A percentile compares a stretch with the other conserved stretches of the same genome.
phyloP scores from a whole-genome alignment of 768 basidiomycete species.

The Krasilnikovozyma curviuscula region DNA sequence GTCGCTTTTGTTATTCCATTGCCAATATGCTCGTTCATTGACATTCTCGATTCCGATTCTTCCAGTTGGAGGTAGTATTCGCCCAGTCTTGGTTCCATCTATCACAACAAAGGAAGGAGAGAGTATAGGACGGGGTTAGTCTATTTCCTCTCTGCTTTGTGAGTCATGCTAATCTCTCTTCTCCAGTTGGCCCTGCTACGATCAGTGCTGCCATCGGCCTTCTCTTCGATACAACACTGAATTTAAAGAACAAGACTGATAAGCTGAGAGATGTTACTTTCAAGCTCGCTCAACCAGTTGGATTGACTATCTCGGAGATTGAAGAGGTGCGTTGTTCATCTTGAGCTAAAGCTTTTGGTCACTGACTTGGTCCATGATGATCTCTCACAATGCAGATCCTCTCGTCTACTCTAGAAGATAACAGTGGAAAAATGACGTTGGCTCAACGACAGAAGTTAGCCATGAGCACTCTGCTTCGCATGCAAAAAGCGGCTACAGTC shows the following conservation, averaged over 20 bases:
- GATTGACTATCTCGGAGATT: constrained; percentile 48
- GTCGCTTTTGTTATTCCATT: background rate
- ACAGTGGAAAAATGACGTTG: constrained; percentile 28
- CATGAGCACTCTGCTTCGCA: constrained; percentile 50
- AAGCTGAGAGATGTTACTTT: constrained; percentile 43
- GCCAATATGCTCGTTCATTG: background rate
- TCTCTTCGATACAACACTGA: constrained; percentile 28
- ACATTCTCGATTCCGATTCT: constrained; percentile 33
- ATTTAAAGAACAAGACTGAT: constrained; percentile 11
- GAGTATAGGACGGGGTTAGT: constrained; percentile 32
- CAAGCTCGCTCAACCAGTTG: constrained; percentile 53
- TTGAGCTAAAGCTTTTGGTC: background rate
- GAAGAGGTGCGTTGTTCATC: constrained; percentile 37
- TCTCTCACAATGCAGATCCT: background rate
- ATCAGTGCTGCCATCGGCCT: constrained; percentile 40
- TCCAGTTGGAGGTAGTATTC: constrained; percentile 34
- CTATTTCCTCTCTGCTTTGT: background rate
- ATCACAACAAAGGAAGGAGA: constrained; percentile 10
- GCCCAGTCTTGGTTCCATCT: constrained; percentile 32
- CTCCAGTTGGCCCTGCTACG: constrained; percentile 13
- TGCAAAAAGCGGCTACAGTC: constrained; percentile 5
- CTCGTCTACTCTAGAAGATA: constrained; percentile 21
- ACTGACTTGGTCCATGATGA: background rate
- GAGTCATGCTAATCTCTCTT: background rate
- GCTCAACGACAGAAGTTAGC: constrained; percentile 34